Percentiles rank a stretch among this genome's conserved stretches.
Evolutionary conservation across 2,329 filamentous ascomycete genomes (phyloP).

Genomic region (Aspergillus flavus): DNA sequence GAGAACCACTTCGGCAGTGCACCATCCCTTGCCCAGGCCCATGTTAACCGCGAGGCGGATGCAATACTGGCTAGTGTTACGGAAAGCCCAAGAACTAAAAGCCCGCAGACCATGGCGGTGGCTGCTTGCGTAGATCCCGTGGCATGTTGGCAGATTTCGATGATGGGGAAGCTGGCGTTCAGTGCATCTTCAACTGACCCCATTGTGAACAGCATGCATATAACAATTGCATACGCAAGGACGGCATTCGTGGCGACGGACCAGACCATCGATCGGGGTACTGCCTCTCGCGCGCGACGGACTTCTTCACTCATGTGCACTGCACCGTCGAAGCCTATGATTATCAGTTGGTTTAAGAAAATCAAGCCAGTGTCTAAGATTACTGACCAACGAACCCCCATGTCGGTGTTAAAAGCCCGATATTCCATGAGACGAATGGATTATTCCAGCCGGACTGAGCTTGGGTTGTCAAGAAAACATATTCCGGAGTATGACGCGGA

Average conservation of each 20-base stretch:
- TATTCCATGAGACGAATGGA: constrained; percentile 36
- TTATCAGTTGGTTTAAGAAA: background rate
- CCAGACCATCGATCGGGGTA: constrained; percentile 51
- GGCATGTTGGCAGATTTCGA: constrained; percentile 45
- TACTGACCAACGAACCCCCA: constrained; percentile 26
- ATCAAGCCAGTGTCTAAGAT: background rate
- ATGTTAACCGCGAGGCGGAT: constrained; percentile 52
- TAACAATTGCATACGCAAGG: constrained; percentile 45
- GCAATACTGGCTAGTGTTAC: constrained; percentile 47
- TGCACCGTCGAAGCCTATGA: constrained; percentile 49
- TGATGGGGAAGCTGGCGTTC: constrained; percentile 41
- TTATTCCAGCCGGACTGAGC: constrained; percentile 34
- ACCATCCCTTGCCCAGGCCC: constrained; percentile 54
- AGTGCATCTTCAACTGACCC: constrained; percentile 40
- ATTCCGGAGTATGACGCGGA: constrained; percentile 34
- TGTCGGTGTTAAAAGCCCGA: constrained; percentile 40
- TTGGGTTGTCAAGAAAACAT: constrained; percentile 33
- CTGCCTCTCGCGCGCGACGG: constrained; percentile 47
- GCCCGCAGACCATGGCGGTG: constrained; percentile 37
- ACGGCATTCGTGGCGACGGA: constrained; percentile 47
- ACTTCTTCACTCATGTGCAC: constrained; percentile 54
- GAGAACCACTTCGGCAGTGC: constrained; percentile 40
- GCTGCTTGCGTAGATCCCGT: constrained; percentile 46
- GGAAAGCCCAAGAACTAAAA: constrained; percentile 41
- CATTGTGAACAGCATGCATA: constrained; percentile 50